Conservation (phyloP, 495 filamentous ascomycete genomes). For the Oidiodendron maius region DNA sequence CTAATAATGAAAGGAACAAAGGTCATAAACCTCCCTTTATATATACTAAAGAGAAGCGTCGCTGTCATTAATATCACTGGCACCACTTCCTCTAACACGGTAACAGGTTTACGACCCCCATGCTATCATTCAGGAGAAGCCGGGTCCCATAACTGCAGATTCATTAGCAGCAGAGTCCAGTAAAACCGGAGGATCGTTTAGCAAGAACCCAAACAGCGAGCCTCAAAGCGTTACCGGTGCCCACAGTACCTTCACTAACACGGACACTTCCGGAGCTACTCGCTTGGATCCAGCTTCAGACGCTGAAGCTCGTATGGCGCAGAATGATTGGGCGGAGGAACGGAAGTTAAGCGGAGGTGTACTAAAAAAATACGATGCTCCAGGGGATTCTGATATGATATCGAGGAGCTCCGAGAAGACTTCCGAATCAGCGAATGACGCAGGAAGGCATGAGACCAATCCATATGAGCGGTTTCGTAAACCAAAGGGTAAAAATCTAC, state of each 20-base stretch:
- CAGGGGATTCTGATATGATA: constrained; percentile 41
- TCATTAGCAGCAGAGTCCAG: constrained; percentile 61
- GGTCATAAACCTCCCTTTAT: too few relatives aligned
- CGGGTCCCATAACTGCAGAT: constrained; percentile 54
- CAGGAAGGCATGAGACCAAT: constrained; percentile 18
- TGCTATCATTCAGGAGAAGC: constrained; percentile 41
- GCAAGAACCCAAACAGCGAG: constrained; percentile 42
- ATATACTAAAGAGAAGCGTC: too few relatives aligned
- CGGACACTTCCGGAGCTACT: constrained; percentile 45
- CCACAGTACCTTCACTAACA: constrained; percentile 50
- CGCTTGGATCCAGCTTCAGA: constrained; percentile 44
- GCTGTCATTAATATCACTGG: background rate
- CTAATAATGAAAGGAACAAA: too few relatives aligned
- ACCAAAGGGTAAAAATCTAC: constrained; percentile 51
- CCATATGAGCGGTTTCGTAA: constrained; percentile 25
- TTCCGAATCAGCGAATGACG: constrained; percentile 31
- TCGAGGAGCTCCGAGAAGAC: constrained; percentile 47
- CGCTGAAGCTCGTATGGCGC: constrained; percentile 40
- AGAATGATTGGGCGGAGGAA: constrained; percentile 29
- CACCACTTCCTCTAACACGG: background rate
- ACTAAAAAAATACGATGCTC: constrained; percentile 37
- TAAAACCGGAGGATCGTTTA: constrained; percentile 44
- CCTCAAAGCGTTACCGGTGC: constrained; percentile 39
- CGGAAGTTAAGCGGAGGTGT: constrained; percentile 18
- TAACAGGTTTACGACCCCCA: constrained; percentile 37